A percentile compares a stretch with the other conserved stretches of the same genome.
Evolutionary conservation across 345 rosid genomes (phyloP).

Genomic region (Syzygium jambos): DNA sequence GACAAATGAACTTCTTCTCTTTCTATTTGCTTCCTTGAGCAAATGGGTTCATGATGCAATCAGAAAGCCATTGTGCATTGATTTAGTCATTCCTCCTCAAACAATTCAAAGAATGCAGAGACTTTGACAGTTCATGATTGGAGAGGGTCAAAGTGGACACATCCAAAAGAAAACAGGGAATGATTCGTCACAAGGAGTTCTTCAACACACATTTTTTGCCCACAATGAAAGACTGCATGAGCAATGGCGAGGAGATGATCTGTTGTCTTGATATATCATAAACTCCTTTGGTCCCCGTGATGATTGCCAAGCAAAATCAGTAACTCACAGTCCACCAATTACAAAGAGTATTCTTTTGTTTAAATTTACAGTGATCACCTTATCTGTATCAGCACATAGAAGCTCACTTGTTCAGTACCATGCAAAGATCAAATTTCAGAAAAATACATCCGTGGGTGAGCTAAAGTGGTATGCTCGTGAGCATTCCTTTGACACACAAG

Average conservation of each 20-base stretch:
- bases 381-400: not conserved
- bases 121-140: no score
- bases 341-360: not conserved
- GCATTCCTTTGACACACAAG: not conserved
- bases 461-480: not conserved
- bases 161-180: not conserved
- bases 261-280: not conserved
- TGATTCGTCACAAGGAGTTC: not conserved
- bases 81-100: not conserved
- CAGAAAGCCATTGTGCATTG: not conserved
- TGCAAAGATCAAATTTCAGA: not conserved
- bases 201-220: not conserved
- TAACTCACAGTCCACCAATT: not conserved
- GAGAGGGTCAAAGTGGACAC: not conserved
- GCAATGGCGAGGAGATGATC: not conserved
- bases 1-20: not conserved
- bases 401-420: not conserved
- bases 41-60: not conserved
- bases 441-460: not conserved
- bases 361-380: not conserved
- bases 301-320: not conserved
- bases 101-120: not conserved
- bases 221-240: not conserved
- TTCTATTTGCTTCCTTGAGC: not conserved
- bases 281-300: not conserved